phyloP scores from a whole-genome alignment of 805 yeast species.

The Candida yuanshanica region DNA sequence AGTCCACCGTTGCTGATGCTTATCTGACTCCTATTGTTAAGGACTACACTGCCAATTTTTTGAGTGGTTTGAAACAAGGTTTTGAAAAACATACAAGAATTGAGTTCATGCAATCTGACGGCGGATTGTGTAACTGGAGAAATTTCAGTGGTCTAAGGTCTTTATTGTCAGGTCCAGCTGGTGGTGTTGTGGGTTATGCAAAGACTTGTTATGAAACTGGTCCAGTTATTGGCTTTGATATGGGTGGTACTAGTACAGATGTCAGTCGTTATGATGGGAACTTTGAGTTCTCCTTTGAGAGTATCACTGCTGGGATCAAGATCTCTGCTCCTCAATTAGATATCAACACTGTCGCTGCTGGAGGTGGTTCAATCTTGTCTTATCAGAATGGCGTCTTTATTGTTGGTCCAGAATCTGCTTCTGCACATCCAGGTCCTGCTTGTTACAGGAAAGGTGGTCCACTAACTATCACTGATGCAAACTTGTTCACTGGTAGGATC shows the following conservation, averaged over 20 bases:
- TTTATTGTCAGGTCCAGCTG: constrained; percentile 55
- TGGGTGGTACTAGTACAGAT: constrained; percentile 39
- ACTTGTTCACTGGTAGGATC: constrained; percentile 36
- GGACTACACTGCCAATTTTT: constrained; percentile 31
- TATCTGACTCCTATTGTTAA: constrained; percentile 40
- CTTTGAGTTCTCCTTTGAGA: constrained; percentile 26
- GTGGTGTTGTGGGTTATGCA: constrained; percentile 56
- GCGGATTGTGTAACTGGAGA: constrained; percentile 48
- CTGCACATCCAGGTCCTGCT: constrained; percentile 45
- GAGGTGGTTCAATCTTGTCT: constrained; percentile 31
- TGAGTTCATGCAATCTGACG: constrained; percentile 55
- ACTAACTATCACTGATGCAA: constrained; percentile 42
- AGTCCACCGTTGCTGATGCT: constrained; percentile 38
- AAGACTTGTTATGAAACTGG: constrained; percentile 41
- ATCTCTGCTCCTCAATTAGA: constrained; percentile 36
- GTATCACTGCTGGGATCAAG: constrained; percentile 34
- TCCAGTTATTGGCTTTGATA: constrained; percentile 35
- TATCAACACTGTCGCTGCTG: constrained; percentile 34
- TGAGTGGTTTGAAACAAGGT: constrained; percentile 29
- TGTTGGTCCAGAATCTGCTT: constrained; percentile 44
- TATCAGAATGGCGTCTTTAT: constrained; percentile 33
- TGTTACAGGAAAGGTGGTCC: constrained; percentile 45
- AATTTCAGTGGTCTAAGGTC: constrained; percentile 49
- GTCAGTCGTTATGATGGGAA: constrained; percentile 30
- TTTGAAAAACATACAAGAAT: constrained; percentile 33